Percentiles rank a stretch among this genome's conserved stretches.
These are phyloP conservation scores for Tetrapisispora fleetii DNA, from an alignment of 805 yeast genomes.

Conservation along the genomic window DNA sequence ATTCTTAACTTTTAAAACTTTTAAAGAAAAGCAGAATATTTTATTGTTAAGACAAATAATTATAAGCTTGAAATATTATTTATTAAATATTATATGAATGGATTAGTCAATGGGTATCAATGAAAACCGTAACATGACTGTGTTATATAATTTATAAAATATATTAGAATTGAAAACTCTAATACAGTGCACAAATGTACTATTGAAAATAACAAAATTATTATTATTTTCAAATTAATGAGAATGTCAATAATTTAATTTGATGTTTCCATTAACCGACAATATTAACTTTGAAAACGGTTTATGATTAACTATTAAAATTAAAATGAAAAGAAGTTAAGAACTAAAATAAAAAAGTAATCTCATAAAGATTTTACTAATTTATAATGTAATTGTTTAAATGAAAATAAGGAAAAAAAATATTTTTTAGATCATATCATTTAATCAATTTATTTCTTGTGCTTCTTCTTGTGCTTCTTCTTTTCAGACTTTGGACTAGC, in stretches of 20 bases:
- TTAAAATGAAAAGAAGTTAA: not conserved
- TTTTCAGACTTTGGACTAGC: slow-evolving; percentile 5
- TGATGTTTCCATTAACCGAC: not conserved
- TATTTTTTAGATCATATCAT: not conserved
- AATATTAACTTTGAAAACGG: not conserved
- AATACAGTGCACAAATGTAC: slow-evolving; percentile 1
- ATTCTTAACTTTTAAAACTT: too few species aligned
- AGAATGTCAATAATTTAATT: not conserved
- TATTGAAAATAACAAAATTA: not conserved
- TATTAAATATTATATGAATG: slow-evolving; percentile 2
- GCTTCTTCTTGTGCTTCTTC: slow-evolving; percentile 6
- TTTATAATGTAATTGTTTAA: not conserved
- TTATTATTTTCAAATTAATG: not conserved
- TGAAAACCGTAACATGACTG: not conserved
- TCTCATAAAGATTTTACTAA: not conserved
- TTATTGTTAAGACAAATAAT: not conserved
- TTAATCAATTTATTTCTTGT: not conserved
- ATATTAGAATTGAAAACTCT: not conserved
- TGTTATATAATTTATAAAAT: not conserved
- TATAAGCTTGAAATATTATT: slow-evolving; percentile 1
- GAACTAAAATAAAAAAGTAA: not conserved
- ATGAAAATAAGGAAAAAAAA: not conserved
- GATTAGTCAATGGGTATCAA: not conserved
- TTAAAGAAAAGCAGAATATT: not conserved
- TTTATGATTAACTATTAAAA: not conserved